Evolutionary conservation across 2,329 filamentous ascomycete genomes (phyloP).

Genomic region (Colletotrichum sp.): DNA sequence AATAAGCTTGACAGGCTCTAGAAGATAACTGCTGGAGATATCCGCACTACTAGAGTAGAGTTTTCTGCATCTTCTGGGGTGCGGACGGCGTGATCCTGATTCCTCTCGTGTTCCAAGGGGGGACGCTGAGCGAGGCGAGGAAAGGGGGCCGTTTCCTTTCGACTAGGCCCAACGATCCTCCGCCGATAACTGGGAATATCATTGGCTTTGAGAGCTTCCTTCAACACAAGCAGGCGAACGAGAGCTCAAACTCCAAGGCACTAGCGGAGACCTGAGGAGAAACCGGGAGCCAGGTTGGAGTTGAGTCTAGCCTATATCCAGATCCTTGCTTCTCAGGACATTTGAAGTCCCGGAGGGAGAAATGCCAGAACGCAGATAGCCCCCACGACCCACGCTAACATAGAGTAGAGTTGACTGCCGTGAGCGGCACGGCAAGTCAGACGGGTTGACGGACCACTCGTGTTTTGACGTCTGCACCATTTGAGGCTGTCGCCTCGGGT

Average conservation of each 20-base stretch:
- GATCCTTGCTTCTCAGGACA: background rate
- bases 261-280: background rate
- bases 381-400: conserved; percentile 1
- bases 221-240: background rate
- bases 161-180: background rate
- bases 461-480: background rate
- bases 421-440: background rate
- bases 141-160: background rate
- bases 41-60: background rate
- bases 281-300: background rate
- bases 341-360: background rate
- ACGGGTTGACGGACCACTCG: background rate
- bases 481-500: background rate
- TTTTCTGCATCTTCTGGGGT: background rate
- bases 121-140: background rate
- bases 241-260: background rate
- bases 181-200: background rate
- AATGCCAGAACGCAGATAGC: background rate
- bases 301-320: background rate
- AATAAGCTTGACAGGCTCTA: conserved; percentile 6
- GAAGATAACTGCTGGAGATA: background rate
- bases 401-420: conserved; percentile 2
- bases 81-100: conserved; percentile 4
- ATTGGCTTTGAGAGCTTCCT: background rate
- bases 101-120: conserved; percentile 7